These are phyloP conservation scores for Musa acuminata DNA, from an alignment of 176 grass and related monocot species.

Conservation along the genomic window DNA sequence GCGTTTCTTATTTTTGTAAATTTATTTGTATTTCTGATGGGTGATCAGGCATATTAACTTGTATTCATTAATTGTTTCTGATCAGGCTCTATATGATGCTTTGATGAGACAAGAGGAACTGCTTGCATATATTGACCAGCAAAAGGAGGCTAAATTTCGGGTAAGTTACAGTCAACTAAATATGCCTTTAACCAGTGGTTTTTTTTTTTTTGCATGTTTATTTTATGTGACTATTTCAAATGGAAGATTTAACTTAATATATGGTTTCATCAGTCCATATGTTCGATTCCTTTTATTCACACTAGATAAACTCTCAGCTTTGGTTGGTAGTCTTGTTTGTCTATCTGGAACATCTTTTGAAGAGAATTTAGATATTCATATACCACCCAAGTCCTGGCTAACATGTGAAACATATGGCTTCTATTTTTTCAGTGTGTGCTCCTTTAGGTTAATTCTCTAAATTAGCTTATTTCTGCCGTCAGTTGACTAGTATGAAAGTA, in stretches of 20 bases:
- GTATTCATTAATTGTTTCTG: conserved; percentile 9
- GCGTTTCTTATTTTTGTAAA: neutral
- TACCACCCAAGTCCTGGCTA: too few species aligned
- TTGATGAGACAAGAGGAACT: conserved; percentile 75
- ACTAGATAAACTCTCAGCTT: too few species aligned
- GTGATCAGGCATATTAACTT: neutral
- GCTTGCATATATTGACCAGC: conserved; percentile 59
- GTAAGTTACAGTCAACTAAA: conserved; percentile 27
- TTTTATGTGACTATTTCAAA: too few species aligned
- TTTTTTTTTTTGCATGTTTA: too few species aligned
- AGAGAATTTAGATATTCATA: too few species aligned
- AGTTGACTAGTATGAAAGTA: too few species aligned
- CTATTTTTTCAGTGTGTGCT: neutral
- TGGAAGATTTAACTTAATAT: too few species aligned
- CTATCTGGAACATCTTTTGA: too few species aligned
- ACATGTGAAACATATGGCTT: too few species aligned
- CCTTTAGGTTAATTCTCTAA: neutral
- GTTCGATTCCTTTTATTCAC: too few species aligned
- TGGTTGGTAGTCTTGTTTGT: too few species aligned
- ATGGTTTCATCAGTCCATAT: too few species aligned
- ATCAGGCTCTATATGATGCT: conserved; percentile 53
- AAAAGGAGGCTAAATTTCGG: conserved; percentile 37
- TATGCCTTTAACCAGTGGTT: neutral
- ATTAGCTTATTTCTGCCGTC: neutral
- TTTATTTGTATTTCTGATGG: neutral